phyloP scores from a whole-genome alignment of 2,329 filamentous ascomycete genomes.

The Dactylellina parvicollis region DNA sequence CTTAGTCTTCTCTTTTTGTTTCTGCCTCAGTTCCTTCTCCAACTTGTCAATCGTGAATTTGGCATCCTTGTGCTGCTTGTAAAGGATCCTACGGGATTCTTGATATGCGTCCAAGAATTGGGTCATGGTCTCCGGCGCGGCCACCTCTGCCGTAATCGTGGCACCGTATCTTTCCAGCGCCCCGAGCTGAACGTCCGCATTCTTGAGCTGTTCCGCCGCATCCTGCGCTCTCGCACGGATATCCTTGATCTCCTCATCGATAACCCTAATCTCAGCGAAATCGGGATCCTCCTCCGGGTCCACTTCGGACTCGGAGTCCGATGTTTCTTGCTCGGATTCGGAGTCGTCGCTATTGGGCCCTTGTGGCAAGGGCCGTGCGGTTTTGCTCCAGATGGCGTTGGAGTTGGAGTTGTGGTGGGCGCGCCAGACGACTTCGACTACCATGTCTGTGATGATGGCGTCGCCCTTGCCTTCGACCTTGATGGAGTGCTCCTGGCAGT shows the following conservation, averaged over 20 bases:
- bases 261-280: conserved; percentile 54
- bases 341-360: conserved; percentile 11
- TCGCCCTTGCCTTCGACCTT: conserved; percentile 68
- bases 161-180: conserved; percentile 61
- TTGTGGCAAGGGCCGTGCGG: neutral
- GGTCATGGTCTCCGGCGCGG: conserved; percentile 59
- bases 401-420: neutral
- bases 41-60: conserved; percentile 16
- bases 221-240: conserved; percentile 54
- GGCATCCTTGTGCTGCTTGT: conserved; percentile 54
- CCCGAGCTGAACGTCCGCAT: conserved; percentile 56
- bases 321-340: conserved; percentile 57
- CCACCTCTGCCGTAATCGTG: conserved; percentile 58
- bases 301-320: conserved; percentile 54
- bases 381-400: neutral
- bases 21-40: conserved; percentile 57
- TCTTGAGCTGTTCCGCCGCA: conserved; percentile 55
- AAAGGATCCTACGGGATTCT: conserved; percentile 35
- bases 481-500: conserved; percentile 68
- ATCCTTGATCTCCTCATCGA: conserved; percentile 56
- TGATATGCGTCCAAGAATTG: conserved; percentile 61
- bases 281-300: conserved; percentile 58
- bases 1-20: conserved; percentile 58
- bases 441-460: conserved; percentile 71
- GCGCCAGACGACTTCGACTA: conserved; percentile 66